phyloP scores from a whole-genome alignment of 2,329 filamentous ascomycete genomes.

The Nakataea oryzae region DNA sequence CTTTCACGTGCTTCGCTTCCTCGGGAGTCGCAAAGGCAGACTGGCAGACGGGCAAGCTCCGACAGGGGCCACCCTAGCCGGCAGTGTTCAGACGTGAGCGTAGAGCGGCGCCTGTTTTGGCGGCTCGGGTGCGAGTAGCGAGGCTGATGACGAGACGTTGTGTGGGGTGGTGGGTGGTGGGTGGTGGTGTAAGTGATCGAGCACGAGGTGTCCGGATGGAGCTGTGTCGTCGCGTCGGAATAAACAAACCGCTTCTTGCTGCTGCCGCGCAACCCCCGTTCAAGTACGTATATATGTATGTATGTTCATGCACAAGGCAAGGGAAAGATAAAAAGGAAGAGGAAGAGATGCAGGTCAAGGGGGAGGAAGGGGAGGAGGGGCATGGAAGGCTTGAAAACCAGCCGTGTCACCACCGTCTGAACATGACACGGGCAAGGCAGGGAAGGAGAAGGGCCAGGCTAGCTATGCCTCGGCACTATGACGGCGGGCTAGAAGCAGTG shows the following conservation, averaged over 20 bases:
- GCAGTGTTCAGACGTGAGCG: background rate
- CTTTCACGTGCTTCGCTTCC: background rate
- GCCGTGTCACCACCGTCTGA: background rate
- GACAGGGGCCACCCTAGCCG: background rate
- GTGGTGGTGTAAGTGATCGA: background rate
- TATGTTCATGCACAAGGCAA: background rate
- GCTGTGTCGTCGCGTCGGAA: background rate
- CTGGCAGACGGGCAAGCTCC: background rate
- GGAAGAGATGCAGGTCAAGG: background rate
- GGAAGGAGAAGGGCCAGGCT: too few species aligned
- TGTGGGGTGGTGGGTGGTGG: too few species aligned
- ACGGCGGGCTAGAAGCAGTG: background rate
- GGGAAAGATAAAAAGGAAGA: background rate
- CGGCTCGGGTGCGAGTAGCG: background rate
- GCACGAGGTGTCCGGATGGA: too few species aligned
- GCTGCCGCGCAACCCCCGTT: background rate
- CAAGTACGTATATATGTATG: too few species aligned
- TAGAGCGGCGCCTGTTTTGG: background rate
- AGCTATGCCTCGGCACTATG: background rate
- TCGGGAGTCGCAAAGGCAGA: background rate
- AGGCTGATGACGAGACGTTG: background rate
- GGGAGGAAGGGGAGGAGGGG: background rate
- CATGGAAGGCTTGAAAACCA: too few species aligned
- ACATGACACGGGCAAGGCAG: background rate
- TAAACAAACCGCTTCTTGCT: too few species aligned